Conservation (phyloP, 2,329 filamentous ascomycete genomes). For the Colletotrichum lindemuthianum region DNA sequence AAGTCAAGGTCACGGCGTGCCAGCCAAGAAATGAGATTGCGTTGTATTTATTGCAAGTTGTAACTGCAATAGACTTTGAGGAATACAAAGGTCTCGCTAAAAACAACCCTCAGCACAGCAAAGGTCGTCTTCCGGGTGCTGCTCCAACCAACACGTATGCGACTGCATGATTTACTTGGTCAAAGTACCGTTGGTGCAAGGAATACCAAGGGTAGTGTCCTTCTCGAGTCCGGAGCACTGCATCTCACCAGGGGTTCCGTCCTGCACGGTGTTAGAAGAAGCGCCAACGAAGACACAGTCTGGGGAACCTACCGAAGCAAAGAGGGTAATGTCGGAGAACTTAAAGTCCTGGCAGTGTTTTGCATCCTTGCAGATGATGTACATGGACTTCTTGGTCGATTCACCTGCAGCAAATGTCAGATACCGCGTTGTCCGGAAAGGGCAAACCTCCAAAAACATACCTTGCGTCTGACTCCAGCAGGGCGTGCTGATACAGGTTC, state of each 20-base stretch:
- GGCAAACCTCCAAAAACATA: neutral
- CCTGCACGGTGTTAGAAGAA: neutral
- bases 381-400: conserved; percentile 17
- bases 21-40: too few species aligned
- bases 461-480: conserved; percentile 27
- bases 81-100: too few species aligned
- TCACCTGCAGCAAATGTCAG: neutral
- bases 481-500: conserved; percentile 10
- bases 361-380: conserved; percentile 26
- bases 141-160: too few species aligned
- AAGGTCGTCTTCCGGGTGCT: too few species aligned
- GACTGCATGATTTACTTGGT: neutral
- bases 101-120: too few species aligned
- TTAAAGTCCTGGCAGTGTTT: conserved; percentile 22
- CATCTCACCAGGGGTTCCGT: conserved; percentile 22
- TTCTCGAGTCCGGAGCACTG: conserved; percentile 17
- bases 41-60: accelerated
- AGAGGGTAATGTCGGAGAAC: conserved; percentile 18
- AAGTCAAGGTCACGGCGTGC: too few species aligned
- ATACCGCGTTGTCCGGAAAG: neutral
- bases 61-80: too few species aligned
- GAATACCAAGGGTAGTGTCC: conserved; percentile 10
- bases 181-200: conserved; percentile 24
- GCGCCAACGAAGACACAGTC: too few species aligned
- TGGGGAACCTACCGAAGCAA: conserved; percentile 4